These are phyloP conservation scores for Chalara sp. DNA, from an alignment of 2,329 filamentous ascomycete species.

Conservation along the genomic window DNA sequence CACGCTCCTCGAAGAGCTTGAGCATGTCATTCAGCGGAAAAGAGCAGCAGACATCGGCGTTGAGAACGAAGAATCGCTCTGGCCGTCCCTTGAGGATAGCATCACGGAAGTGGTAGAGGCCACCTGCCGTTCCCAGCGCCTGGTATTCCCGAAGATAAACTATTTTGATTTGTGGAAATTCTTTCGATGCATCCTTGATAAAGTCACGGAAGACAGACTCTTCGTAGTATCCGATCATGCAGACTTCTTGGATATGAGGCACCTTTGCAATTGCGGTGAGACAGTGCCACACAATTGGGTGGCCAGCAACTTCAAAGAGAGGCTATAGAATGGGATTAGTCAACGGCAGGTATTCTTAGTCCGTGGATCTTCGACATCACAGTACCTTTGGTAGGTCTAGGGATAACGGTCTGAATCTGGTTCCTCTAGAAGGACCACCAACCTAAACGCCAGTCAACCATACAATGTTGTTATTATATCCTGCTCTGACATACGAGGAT, in stretches of 20 bases:
- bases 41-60: conserved; percentile 97
- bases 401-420: conserved; percentile 88
- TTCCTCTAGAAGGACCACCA: conserved; percentile 90
- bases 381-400: conserved; percentile 90
- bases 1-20: conserved; percentile 85
- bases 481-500: conserved; percentile 63
- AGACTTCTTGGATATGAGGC: conserved; percentile 88
- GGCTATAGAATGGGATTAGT: conserved; percentile 47
- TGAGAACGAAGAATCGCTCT: conserved; percentile 93
- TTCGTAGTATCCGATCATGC: conserved; percentile 98
- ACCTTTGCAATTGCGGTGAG: conserved; percentile 87
- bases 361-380: conserved; percentile 9
- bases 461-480: conserved; percentile 4
- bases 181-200: conserved; percentile 81
- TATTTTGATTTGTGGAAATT: conserved; percentile 83
- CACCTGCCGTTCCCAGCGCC: conserved; percentile 89
- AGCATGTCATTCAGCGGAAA: conserved; percentile 97
- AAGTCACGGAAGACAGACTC: conserved; percentile 96
- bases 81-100: conserved; percentile 93
- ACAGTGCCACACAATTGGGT: conserved; percentile 98
- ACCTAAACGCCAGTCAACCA: conserved; percentile 50
- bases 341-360: neutral
- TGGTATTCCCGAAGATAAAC: conserved; percentile 98
- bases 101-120: conserved; percentile 98
- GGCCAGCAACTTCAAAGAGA: conserved; percentile 95